phyloP scores from a whole-genome alignment of 176 grass and related monocot species.

The Carex littledalei region DNA sequence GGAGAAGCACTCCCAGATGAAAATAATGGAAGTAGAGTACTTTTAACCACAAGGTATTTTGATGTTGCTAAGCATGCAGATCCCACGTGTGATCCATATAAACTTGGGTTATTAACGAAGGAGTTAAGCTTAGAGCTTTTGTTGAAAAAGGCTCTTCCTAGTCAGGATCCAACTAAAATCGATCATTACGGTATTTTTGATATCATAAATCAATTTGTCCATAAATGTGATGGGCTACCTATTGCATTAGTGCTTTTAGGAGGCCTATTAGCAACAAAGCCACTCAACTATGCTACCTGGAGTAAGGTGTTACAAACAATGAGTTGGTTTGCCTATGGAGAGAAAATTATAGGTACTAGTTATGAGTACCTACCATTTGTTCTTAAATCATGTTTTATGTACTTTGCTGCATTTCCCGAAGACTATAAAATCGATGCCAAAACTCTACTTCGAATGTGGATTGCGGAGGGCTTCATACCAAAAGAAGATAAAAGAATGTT shows the following conservation, averaged over 20 bases:
- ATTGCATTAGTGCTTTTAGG: neutral
- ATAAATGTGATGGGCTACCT: too few species aligned
- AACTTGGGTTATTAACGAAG: too few species aligned
- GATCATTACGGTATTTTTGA: too few species aligned
- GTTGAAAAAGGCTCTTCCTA: too few species aligned
- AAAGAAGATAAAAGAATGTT: neutral
- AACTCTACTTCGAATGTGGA: neutral
- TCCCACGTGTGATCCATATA: neutral
- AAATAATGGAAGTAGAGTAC: neutral
- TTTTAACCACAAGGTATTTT: neutral
- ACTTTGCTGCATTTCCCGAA: neutral
- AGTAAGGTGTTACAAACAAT: neutral
- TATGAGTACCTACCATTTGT: neutral
- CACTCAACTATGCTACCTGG: neutral
- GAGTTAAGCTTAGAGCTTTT: too few species aligned
- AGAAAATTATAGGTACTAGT: neutral
- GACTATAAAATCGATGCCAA: neutral
- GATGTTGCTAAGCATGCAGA: neutral
- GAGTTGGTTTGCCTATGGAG: neutral
- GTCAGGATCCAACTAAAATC: too few species aligned
- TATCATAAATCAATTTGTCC: too few species aligned
- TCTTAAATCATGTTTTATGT: neutral
- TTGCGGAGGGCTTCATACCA: constrained; percentile 1
- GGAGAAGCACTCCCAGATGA: neutral
- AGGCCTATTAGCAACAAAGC: neutral